A percentile compares a stretch with the other conserved stretches of the same genome.
These are phyloP conservation scores for Apiotrichum veenhuisii DNA, from an alignment of 1,284 basidiomycete genomes.

Conservation along the genomic window DNA sequence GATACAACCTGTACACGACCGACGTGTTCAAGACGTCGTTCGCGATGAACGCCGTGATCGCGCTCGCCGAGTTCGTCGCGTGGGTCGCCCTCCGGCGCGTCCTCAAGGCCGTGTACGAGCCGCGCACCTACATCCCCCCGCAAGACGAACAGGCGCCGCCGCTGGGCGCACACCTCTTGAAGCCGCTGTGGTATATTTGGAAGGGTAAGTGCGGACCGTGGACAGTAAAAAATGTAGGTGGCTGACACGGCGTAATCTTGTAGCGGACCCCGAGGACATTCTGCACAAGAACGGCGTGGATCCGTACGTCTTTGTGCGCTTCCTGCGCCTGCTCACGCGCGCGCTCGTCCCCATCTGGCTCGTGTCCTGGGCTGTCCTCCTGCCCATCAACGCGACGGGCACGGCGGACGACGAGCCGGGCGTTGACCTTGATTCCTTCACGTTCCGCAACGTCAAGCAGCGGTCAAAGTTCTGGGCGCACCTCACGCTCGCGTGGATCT, in stretches of 20 bases:
- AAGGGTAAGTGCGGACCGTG: not conserved
- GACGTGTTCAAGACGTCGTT: slow-evolving; percentile 71
- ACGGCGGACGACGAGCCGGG: slow-evolving; percentile 31
- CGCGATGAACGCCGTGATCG: slow-evolving; percentile 53
- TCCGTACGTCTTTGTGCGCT: slow-evolving; percentile 68
- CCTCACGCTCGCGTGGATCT: slow-evolving; percentile 50
- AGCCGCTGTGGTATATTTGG: slow-evolving; percentile 45
- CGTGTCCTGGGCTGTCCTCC: slow-evolving; percentile 58
- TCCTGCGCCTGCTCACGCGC: slow-evolving; percentile 61
- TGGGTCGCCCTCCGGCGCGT: slow-evolving; percentile 59
- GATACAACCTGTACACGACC: slow-evolving; percentile 27
- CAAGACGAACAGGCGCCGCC: slow-evolving; percentile 35
- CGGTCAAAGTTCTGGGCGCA: slow-evolving; percentile 49
- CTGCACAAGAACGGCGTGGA: slow-evolving; percentile 54
- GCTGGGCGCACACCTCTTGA: slow-evolving; percentile 30
- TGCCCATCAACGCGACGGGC: slow-evolving; percentile 58
- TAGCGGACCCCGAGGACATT: slow-evolving; percentile 53
- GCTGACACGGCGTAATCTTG: not conserved
- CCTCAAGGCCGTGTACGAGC: slow-evolving; percentile 61
- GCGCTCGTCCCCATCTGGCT: slow-evolving; percentile 65
- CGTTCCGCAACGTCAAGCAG: slow-evolving; percentile 53
- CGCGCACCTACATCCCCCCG: slow-evolving; percentile 60
- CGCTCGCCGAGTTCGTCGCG: slow-evolving; percentile 58
- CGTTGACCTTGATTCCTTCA: slow-evolving; percentile 54
- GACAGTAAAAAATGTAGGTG: not conserved